Percentiles rank a stretch among this genome's conserved stretches.
phyloP scores from a whole-genome alignment of 441 rosid species.

The Populus hybrid region DNA sequence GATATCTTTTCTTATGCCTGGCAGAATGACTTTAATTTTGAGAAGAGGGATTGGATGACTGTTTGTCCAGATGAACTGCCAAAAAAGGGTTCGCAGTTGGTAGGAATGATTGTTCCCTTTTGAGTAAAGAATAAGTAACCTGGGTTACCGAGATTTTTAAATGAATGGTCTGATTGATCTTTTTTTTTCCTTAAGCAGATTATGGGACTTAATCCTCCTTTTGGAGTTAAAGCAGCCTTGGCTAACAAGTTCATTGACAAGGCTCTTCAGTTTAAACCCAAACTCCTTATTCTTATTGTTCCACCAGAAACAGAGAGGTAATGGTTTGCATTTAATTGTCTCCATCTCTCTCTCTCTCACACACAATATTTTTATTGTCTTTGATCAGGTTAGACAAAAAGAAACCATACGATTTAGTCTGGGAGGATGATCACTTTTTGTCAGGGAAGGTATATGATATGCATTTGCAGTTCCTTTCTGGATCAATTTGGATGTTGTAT shows the following conservation, averaged over 20 bases:
- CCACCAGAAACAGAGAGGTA: constrained; percentile 87
- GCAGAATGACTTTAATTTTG: constrained; percentile 74
- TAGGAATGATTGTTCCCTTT: constrained; percentile 26
- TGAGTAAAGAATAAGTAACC: not conserved
- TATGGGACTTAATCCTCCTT: constrained; percentile 97
- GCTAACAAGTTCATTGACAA: constrained; percentile 77
- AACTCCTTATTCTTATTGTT: constrained; percentile 82
- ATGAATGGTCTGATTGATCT: not conserved
- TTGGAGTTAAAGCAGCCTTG: constrained; percentile 69
- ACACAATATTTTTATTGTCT: constrained; percentile 10
- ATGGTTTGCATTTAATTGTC: not conserved
- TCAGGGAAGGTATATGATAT: constrained; percentile 66
- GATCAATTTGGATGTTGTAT: constrained; percentile 2
- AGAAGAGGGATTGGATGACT: constrained; percentile 81
- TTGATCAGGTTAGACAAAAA: constrained; percentile 66
- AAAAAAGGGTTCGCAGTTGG: constrained; percentile 63
- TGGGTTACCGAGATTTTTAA: constrained; percentile 3
- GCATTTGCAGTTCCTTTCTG: constrained; percentile 11
- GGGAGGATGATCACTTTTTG: constrained; percentile 61
- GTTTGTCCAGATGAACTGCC: constrained; percentile 61
- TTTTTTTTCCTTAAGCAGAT: constrained; percentile 42
- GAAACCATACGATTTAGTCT: constrained; percentile 66
- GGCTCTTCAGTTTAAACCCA: constrained; percentile 88
- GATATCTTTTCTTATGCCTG: constrained; percentile 13
- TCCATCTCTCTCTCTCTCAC: constrained; percentile 19